Evolutionary conservation across 106 monocot genomes (phyloP).

Genomic region (Platanthera zijinensis): DNA sequence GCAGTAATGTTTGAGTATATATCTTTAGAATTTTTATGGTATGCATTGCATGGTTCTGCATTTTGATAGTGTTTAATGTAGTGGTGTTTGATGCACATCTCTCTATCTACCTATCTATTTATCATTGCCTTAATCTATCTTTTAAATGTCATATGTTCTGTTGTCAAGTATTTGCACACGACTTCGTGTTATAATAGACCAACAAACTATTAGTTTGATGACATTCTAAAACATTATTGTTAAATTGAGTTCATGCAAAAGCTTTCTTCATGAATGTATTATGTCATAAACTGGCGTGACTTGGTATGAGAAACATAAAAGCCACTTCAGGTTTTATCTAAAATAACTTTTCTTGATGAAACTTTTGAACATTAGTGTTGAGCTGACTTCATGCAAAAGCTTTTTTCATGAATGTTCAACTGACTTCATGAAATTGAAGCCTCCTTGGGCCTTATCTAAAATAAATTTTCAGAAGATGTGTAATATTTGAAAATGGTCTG

Average conservation of each 20-base stretch:
- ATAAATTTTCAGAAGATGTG: no score
- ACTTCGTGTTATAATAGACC: not conserved
- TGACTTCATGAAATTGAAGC: no score
- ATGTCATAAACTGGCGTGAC: not conserved
- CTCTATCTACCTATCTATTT: not conserved
- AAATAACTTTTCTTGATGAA: not conserved
- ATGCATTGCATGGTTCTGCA: not conserved
- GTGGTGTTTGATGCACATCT: not conserved
- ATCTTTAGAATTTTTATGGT: not conserved
- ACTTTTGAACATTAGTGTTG: no score
- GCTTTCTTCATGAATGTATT: not conserved
- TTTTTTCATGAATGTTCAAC: not conserved
- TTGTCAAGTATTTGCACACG: not conserved
- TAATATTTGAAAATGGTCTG: no score
- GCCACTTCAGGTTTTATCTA: not conserved
- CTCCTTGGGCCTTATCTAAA: no score
- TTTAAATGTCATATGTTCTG: not conserved
- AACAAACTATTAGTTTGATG: not conserved
- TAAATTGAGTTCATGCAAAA: not conserved
- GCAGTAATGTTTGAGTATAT: no score
- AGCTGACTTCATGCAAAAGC: not conserved
- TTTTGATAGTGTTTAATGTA: not conserved
- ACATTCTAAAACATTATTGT: not conserved
- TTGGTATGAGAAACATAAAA: not conserved
- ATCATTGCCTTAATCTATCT: not conserved